phyloP scores from a whole-genome alignment of 2,329 filamentous ascomycete genomes.

The Neonectria faginata region DNA sequence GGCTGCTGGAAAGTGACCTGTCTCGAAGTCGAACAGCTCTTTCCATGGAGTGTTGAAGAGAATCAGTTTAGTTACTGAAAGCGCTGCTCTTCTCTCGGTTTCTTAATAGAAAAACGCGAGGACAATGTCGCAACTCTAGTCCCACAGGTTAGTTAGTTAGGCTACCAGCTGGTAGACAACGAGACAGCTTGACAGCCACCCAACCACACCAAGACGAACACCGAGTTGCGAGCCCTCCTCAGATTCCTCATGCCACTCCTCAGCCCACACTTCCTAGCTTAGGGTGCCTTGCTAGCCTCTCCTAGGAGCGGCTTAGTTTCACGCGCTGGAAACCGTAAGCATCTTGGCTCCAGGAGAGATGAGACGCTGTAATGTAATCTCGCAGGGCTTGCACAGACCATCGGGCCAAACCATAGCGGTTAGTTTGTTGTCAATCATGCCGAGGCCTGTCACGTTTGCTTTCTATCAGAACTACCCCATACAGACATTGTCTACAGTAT shows the following conservation, averaged over 20 bases:
- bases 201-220: no score
- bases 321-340: background rate
- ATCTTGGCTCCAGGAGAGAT: background rate
- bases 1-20: background rate
- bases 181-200: no score
- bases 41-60: background rate
- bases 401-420: slow-evolving; percentile 1
- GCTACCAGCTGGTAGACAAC: no score
- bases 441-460: background rate
- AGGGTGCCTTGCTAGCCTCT: slow-evolving; percentile 6
- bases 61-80: background rate
- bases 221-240: background rate
- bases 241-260: no score
- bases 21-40: background rate
- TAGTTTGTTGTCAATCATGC: slow-evolving; percentile 1
- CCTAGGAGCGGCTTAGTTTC: background rate
- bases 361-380: slow-evolving; percentile 17
- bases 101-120: background rate
- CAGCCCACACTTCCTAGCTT: no score
- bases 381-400: slow-evolving; percentile 12
- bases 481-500: slow-evolving; percentile 14
- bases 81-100: background rate
- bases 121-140: background rate
- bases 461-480: no score
- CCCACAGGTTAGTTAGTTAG: background rate